Percentiles rank a stretch among this genome's conserved stretches.
phyloP scores from a whole-genome alignment of 805 yeast species.

The Lachancea mirantina region DNA sequence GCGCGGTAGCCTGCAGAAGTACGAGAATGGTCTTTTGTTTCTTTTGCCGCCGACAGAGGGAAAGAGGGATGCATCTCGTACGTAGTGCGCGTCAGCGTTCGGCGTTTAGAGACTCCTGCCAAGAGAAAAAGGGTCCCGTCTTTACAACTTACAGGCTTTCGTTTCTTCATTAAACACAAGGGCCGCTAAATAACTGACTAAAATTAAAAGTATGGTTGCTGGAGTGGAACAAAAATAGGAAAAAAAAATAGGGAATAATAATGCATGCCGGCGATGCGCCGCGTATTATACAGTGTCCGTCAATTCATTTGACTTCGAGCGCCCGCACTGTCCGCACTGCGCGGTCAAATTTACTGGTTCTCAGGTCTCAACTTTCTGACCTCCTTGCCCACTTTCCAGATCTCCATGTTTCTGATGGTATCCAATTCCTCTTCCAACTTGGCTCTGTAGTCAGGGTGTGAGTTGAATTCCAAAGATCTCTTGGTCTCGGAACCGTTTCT shows the following conservation, averaged over 20 bases:
- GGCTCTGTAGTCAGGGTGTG: conserved; percentile 95
- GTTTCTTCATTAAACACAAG: conserved; percentile 20
- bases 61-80: no score
- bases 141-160: no score
- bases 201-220: no score
- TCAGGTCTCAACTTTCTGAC: conserved; percentile 99
- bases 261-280: conserved; percentile 6
- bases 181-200: conserved; percentile 8
- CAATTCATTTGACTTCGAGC: conserved; percentile 5
- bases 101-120: no score
- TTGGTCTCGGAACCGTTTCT: conserved; percentile 95
- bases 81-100: no score
- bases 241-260: no score
- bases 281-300: conserved; percentile 8
- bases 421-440: conserved; percentile 90
- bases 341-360: conserved; percentile 83
- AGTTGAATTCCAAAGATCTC: conserved; percentile 98
- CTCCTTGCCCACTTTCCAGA: conserved; percentile 99
- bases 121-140: no score
- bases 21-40: no score
- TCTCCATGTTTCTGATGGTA: conserved; percentile 93
- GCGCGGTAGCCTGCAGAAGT: no score
- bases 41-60: no score
- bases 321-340: no score
- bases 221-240: no score